These are phyloP conservation scores for Hypoxylon fuscum DNA, from an alignment of 495 filamentous ascomycete species.

Conservation along the genomic window DNA sequence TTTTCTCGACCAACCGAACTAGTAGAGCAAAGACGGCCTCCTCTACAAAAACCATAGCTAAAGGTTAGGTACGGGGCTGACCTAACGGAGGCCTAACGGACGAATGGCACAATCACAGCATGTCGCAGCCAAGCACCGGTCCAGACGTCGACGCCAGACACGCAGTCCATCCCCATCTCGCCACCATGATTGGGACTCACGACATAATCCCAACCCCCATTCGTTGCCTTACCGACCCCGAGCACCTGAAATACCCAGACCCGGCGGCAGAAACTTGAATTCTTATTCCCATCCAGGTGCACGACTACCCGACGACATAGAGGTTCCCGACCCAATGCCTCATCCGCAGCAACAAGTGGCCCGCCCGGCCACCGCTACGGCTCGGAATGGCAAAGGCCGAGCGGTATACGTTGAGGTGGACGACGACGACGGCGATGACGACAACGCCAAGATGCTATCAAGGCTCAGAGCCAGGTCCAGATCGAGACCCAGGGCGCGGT, in stretches of 20 bases:
- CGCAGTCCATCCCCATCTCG: slow-evolving; percentile 45
- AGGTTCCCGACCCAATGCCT: slow-evolving; percentile 41
- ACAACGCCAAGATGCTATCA: slow-evolving; percentile 28
- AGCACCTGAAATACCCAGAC: slow-evolving; percentile 45
- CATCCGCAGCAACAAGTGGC: slow-evolving; percentile 37
- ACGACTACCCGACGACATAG: slow-evolving; percentile 33
- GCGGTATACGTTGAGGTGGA: slow-evolving; percentile 42
- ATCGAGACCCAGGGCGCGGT: slow-evolving; percentile 30
- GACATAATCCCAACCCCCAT: slow-evolving; percentile 45
- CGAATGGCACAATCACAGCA: slow-evolving; percentile 54
- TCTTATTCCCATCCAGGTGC: slow-evolving; percentile 35
- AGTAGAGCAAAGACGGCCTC: slow-evolving; percentile 36
- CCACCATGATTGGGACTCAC: slow-evolving; percentile 54
- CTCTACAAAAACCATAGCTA: slow-evolving; percentile 35
- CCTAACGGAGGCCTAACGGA: slow-evolving; percentile 47
- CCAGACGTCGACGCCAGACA: slow-evolving; percentile 48
- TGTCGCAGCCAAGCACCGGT: slow-evolving; percentile 43
- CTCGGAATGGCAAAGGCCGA: slow-evolving; percentile 40
- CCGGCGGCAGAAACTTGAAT: slow-evolving; percentile 39
- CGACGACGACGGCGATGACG: slow-evolving; percentile 39
- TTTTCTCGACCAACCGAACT: slow-evolving; percentile 41
- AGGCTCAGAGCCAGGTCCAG: slow-evolving; percentile 37
- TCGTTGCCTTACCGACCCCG: slow-evolving; percentile 52
- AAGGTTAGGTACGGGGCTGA: slow-evolving; percentile 47
- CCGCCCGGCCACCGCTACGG: slow-evolving; percentile 27